These are phyloP conservation scores for Cunninghamia lanceolata DNA, from an alignment of 75 land plant genomes.

Conservation along the genomic window DNA sequence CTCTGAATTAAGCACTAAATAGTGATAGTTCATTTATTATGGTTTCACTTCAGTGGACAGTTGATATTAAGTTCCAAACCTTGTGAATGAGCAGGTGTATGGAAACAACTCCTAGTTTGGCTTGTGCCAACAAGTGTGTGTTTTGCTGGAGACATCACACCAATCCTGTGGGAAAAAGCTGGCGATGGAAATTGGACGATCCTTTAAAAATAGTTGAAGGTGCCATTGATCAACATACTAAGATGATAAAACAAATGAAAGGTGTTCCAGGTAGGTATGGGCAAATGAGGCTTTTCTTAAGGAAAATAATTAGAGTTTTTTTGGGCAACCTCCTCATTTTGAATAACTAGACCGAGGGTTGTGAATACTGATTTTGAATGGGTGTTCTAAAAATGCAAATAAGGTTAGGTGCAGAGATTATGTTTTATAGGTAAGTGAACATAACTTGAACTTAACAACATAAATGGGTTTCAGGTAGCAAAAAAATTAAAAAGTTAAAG, in stretches of 20 bases:
- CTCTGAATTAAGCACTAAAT: not conserved
- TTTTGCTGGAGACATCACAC: constrained; percentile 99
- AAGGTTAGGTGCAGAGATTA: not conserved
- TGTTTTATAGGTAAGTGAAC: not conserved
- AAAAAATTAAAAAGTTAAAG: not conserved
- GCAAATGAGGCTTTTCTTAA: not conserved
- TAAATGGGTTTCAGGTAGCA: not conserved
- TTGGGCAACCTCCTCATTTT: not conserved
- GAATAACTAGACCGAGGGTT: not conserved
- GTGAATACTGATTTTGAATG: not conserved
- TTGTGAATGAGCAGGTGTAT: constrained; percentile 63
- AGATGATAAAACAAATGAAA: constrained; percentile 99
- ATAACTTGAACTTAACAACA: not conserved
- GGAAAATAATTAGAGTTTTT: not conserved
- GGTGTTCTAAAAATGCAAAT: not conserved
- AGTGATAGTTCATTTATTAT: not conserved
- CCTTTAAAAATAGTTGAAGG: constrained; percentile 80
- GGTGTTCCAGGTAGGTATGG: constrained; percentile 84
- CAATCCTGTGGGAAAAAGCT: constrained; percentile 95
- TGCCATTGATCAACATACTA: constrained; percentile 85
- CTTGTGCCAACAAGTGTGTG: constrained; percentile 98
- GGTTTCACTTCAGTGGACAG: not conserved
- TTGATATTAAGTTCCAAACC: not conserved
- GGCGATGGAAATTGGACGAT: constrained; percentile 98
- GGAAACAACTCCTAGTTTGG: constrained; percentile 97